Conservation (phyloP, 2,329 filamentous ascomycete genomes). For the Cordyceps cicadae region DNA sequence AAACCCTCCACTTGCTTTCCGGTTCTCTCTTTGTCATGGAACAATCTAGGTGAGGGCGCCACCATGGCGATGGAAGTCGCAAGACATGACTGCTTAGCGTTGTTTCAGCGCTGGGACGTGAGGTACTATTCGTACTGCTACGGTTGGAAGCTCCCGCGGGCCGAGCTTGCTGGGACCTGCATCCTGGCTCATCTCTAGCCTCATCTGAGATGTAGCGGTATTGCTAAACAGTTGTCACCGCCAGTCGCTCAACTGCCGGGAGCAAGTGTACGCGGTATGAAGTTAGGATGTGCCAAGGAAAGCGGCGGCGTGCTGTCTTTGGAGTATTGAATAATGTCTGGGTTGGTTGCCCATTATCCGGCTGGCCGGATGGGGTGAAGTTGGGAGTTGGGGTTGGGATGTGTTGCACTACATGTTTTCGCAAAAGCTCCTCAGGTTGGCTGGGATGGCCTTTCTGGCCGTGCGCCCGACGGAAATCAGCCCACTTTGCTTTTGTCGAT, state of each 20-base stretch:
- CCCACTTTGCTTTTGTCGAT: conserved; percentile 1
- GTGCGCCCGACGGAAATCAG: not conserved
- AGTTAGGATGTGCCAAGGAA: not conserved
- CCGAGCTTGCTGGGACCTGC: not conserved
- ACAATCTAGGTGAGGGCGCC: not conserved
- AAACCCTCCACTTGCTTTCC: not conserved
- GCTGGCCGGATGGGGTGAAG: no score
- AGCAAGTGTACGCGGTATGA: not conserved
- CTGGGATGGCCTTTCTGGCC: not conserved
- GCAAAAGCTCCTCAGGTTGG: not conserved
- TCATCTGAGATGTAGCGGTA: not conserved
- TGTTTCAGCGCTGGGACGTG: not conserved
- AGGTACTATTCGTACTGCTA: not conserved
- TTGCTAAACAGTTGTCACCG: not conserved
- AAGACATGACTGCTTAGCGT: not conserved
- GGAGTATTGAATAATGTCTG: not conserved
- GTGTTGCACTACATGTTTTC: no score
- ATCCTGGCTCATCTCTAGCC: not conserved
- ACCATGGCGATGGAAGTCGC: not conserved
- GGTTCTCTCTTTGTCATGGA: not conserved
- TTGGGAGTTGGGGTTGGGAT: no score
- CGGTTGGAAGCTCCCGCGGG: not conserved
- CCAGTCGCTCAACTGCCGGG: not conserved
- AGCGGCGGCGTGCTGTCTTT: not conserved
- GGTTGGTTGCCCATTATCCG: not conserved